Evolutionary conservation across 768 basidiomycete species (phyloP), one percentile per base, ranked within the genome.

Genomic region (Suillus variegatus): DNA sequence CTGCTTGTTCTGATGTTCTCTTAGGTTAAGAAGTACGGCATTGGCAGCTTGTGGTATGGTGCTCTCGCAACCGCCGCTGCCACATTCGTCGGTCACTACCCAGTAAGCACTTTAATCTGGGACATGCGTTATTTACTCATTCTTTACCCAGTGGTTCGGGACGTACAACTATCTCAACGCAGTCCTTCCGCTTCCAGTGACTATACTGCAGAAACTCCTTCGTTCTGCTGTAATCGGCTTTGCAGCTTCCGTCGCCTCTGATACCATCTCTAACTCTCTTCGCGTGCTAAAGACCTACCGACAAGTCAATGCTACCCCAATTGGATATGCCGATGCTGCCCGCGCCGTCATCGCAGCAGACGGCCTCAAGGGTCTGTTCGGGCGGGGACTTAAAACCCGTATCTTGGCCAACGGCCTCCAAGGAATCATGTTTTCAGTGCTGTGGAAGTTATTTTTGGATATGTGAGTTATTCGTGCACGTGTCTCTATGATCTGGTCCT

Each of bases 281-380:
- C 86, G 94, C 22, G 96, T 99, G 3, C 79, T 99, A 73, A 99
- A 98, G 84, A 98, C 97, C 0, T 98, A 97, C 78, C 82, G 96
- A 18, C 97, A 99, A 75, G 94, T 96, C 40, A 87, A 95, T 73
- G 89, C 91, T 66, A 86, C 86, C 6, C 85, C 87, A 38, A 90
- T 99, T 18, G 86, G 89, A 1, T 99, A 98, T 74, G 64, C 82
- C 5, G 86, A 89, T 61, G 93, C 94, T 0, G 95, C 93, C 0
- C 84, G 84, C 57, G 87, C 86, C 6, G 91, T 99, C 56, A 80
- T 97, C 44, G 84, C 84, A 1, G 77, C 79, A 0, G 95, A 97
- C 69, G 96, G 95, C 13, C 63, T 89, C n/a, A 72, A 74, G 25
- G 95, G 94, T 6, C 77, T 99, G 36, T 89, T 99, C 32, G 94